These are phyloP conservation scores for Trypanosoma vivax DNA, from an alignment of 208 protist species.

Conservation along the genomic window DNA sequence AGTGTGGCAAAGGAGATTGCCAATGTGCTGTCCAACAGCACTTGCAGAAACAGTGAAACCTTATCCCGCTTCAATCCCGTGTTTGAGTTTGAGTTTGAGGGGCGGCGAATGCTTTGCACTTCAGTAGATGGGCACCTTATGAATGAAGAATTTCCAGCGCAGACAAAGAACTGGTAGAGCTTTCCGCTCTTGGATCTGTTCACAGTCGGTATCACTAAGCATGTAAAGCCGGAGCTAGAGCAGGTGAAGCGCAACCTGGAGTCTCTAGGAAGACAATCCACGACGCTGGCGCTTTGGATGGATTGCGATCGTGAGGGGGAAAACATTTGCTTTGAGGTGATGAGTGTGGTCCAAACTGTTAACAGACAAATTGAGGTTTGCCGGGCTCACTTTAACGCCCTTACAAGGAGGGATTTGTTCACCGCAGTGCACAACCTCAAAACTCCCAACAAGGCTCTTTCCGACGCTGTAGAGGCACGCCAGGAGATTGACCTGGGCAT, in stretches of 20 bases:
- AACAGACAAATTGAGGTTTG: slow-evolving; percentile 49
- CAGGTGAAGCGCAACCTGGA: slow-evolving; percentile 78
- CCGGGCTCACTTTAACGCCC: slow-evolving; percentile 89
- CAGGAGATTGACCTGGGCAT: slow-evolving; percentile 95
- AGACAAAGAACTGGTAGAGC: slow-evolving; percentile 78
- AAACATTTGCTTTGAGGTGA: slow-evolving; percentile 97
- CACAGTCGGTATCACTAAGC: slow-evolving; percentile 67
- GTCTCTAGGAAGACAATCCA: slow-evolving; percentile 44
- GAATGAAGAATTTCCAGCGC: slow-evolving; percentile 81
- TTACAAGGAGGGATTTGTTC: slow-evolving; percentile 81
- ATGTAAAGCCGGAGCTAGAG: slow-evolving; percentile 62
- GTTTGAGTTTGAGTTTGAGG: slow-evolving; percentile 69
- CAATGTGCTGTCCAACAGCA: slow-evolving; percentile 60
- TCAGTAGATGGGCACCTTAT: slow-evolving; percentile 96
- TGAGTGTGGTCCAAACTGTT: slow-evolving; percentile 53
- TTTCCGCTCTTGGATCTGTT: slow-evolving; percentile 91
- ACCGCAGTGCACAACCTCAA: slow-evolving; percentile 77
- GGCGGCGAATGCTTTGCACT: slow-evolving; percentile 91
- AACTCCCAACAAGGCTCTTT: slow-evolving; percentile 79
- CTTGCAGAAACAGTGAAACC: slow-evolving; percentile 29
- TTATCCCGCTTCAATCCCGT: slow-evolving; percentile 77
- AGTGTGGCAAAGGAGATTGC: slow-evolving; percentile 89
- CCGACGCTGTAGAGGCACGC: slow-evolving; percentile 91
- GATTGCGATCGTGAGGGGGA: slow-evolving; percentile 97
- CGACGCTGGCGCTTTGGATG: slow-evolving; percentile 91